Percentiles rank a stretch among this genome's conserved stretches.
phyloP scores from a whole-genome alignment of 768 basidiomycete species.

The Lactifluus pinguis region DNA sequence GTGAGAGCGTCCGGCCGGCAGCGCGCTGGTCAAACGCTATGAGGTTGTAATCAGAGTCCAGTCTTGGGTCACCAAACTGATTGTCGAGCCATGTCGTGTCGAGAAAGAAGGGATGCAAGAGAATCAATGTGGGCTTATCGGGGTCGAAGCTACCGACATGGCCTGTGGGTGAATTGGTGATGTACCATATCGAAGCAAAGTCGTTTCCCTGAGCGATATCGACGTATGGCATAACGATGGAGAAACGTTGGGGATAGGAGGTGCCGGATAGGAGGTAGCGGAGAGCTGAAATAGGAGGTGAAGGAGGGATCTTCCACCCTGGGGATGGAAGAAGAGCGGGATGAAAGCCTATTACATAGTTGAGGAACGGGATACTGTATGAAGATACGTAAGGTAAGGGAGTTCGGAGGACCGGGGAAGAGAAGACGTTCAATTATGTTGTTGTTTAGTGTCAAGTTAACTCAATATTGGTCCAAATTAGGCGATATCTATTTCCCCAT shows the following conservation, averaged over 20 bases:
- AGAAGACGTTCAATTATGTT: too few species aligned
- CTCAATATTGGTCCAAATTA: neutral
- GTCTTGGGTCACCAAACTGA: slow-evolving; percentile 23
- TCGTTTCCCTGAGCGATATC: slow-evolving; percentile 17
- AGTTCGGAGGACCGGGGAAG: neutral
- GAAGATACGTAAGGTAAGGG: neutral
- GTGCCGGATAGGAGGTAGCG: neutral
- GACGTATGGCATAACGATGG: slow-evolving; percentile 18
- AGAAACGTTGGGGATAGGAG: neutral
- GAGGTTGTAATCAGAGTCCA: slow-evolving; percentile 21
- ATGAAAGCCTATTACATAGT: neutral
- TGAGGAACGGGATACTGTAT: neutral
- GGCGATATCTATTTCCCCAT: neutral
- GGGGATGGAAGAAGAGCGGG: neutral
- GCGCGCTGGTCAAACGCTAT: slow-evolving; percentile 26
- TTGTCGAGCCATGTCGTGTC: slow-evolving; percentile 23
- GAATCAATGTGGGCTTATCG: slow-evolving; percentile 22
- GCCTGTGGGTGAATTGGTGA: slow-evolving; percentile 22
- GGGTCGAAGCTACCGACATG: slow-evolving; percentile 21
- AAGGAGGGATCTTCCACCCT: neutral
- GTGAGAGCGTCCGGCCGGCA: slow-evolving; percentile 18
- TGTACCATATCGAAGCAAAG: slow-evolving; percentile 24
- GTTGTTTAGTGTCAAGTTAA: too few species aligned
- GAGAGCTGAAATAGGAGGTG: too few species aligned
- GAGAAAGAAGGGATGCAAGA: slow-evolving; percentile 24